Percentiles rank a stretch among this genome's conserved stretches.
phyloP scores from a whole-genome alignment of 371 early-diverging fungal genomes.

The Mucor sp. region DNA sequence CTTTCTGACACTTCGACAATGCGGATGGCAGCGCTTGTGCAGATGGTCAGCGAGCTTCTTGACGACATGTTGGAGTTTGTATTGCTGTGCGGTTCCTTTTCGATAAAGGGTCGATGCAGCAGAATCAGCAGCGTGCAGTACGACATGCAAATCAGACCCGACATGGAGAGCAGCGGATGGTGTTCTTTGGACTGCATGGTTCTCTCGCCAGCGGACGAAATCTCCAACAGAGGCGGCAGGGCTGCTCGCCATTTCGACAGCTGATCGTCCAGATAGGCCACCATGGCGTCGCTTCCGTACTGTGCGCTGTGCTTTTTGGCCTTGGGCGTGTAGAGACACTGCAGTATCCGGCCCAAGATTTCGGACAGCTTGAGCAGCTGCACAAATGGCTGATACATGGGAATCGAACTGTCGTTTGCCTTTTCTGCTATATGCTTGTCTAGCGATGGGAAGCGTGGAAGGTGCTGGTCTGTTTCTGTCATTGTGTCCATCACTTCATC shows the following conservation, averaged over 20 bases:
- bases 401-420: not conserved
- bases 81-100: conserved; percentile 7
- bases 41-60: conserved; percentile 42
- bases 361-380: conserved; percentile 41
- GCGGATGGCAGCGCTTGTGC: conserved; percentile 47
- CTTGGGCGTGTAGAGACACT: conserved; percentile 39
- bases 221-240: conserved; percentile 13
- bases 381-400: conserved; percentile 39
- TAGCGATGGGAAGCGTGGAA: conserved; percentile 22
- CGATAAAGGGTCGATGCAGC: conserved; percentile 72
- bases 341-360: conserved; percentile 35
- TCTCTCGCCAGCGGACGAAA: not conserved
- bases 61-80: conserved; percentile 14
- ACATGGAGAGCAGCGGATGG: conserved; percentile 18
- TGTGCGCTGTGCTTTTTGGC: conserved; percentile 33
- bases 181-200: not conserved
- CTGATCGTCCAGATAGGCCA: conserved; percentile 32
- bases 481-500: conserved; percentile 39
- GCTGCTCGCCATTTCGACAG: conserved; percentile 38
- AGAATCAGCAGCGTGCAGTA: conserved; percentile 73
- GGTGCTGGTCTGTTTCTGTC: conserved; percentile 16
- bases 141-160: conserved; percentile 54
- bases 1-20: conserved; percentile 21
- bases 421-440: conserved; percentile 1
- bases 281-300: conserved; percentile 40